Evolutionary conservation across 1,284 basidiomycete species (phyloP).

Genomic region (Trametes pubescens): DNA sequence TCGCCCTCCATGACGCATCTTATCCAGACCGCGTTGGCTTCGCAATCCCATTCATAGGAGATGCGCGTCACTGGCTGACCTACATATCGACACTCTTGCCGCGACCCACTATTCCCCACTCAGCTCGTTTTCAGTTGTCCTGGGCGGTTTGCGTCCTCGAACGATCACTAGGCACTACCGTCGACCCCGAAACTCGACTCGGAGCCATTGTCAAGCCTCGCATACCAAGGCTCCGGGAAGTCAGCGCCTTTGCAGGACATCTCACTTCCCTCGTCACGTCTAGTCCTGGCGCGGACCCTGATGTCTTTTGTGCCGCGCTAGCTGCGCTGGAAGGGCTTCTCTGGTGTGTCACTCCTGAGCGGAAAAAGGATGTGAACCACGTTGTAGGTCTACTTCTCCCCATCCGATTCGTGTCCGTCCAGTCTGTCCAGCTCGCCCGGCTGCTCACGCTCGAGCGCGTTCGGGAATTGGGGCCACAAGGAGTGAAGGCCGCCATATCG

Average conservation of each 20-base stretch:
- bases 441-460: no score
- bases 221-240: not conserved
- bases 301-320: not conserved
- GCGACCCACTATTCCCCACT: not conserved
- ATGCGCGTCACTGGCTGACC: not conserved
- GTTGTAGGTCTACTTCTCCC: not conserved
- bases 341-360: not conserved
- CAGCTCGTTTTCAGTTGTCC: no score
- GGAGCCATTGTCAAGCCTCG: not conserved
- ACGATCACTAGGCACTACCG: no score
- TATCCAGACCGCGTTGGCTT: not conserved
- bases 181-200: no score
- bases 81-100: not conserved
- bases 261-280: not conserved
- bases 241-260: no score
- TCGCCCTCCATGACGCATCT: slow-evolving; percentile 4
- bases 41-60: not conserved
- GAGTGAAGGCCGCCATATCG: not conserved
- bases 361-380: not conserved
- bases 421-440: no score
- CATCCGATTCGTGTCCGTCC: no score
- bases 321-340: not conserved
- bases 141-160: no score
- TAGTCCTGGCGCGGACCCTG: not conserved
- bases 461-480: no score